Conservation (phyloP, 192 early-diverging fungal species). For the Phycomyces blakesleeanus region DNA sequence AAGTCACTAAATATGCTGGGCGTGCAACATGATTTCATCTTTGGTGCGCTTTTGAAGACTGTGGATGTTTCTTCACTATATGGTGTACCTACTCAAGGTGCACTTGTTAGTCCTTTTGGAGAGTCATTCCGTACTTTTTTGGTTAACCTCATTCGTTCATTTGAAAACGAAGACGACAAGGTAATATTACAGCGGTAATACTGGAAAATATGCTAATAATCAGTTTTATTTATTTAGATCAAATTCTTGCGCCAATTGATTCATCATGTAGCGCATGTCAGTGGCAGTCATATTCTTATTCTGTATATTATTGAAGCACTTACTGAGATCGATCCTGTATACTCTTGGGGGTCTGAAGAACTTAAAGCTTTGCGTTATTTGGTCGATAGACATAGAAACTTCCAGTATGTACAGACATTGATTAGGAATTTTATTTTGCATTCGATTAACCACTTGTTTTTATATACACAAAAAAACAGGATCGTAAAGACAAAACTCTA, state of each 20-base stretch:
- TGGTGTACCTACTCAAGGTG: conserved; percentile 21
- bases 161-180: conserved; percentile 22
- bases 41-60: conserved; percentile 18
- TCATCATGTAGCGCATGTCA: conserved; percentile 30
- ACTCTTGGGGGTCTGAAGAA: conserved; percentile 30
- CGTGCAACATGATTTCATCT: conserved; percentile 23
- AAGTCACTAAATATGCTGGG: conserved; percentile 15
- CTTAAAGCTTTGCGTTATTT: conserved; percentile 28
- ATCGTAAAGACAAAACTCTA: conserved; percentile 20
- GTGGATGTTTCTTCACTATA: conserved; percentile 26
- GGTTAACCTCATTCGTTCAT: conserved; percentile 6
- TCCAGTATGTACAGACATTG: conserved; percentile 22
- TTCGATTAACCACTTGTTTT: not conserved
- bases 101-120: conserved; percentile 29
- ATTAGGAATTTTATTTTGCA: not conserved
- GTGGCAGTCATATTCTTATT: conserved; percentile 19
- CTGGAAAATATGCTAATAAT: not conserved
- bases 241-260: conserved; percentile 25
- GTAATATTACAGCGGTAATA: not conserved
- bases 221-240: not conserved
- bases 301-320: conserved; percentile 27
- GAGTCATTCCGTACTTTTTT: conserved; percentile 25
- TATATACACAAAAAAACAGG: not conserved
- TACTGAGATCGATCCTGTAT: conserved; percentile 9
- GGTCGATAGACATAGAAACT: conserved; percentile 27